phyloP scores from a whole-genome alignment of 208 protist genomes.

The Leishmania lainsoni region DNA sequence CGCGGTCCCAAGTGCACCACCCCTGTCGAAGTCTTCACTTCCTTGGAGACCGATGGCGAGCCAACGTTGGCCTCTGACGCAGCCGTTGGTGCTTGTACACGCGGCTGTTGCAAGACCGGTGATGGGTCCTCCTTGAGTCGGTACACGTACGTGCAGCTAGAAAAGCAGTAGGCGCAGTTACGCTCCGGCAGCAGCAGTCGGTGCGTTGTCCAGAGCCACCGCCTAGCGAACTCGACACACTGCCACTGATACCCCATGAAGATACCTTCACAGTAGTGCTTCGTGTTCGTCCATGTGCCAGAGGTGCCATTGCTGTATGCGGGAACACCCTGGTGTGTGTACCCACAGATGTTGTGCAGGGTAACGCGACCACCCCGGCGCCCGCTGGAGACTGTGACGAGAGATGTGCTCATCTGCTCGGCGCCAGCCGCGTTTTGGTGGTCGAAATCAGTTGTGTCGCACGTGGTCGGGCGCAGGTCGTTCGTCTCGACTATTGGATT shows the following conservation, averaged over 20 bases:
- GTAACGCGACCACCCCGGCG: slow-evolving; percentile 2
- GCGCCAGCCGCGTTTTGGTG: neutral
- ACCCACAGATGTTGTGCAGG: slow-evolving; percentile 58
- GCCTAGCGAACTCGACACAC: slow-evolving; percentile 87
- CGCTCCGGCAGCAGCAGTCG: slow-evolving; percentile 62
- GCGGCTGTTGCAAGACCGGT: neutral
- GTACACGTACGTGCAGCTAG: slow-evolving; percentile 33
- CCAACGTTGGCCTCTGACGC: neutral
- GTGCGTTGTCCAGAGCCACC: slow-evolving; percentile 69
- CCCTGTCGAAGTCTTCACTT: neutral
- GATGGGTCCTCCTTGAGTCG: slow-evolving; percentile 19
- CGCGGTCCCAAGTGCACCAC: slow-evolving; percentile 12
- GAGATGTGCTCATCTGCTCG: neutral
- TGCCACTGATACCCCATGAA: slow-evolving; percentile 90
- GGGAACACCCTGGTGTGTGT: slow-evolving; percentile 50
- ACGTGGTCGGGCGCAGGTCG: neutral
- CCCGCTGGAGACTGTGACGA: neutral
- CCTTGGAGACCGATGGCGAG: neutral
- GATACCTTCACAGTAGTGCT: slow-evolving; percentile 49
- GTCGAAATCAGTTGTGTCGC: neutral
- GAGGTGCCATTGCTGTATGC: slow-evolving; percentile 76
- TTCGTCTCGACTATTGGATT: neutral
- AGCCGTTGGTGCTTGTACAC: neutral
- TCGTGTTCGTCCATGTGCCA: slow-evolving; percentile 45
- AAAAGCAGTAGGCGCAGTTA: slow-evolving; percentile 52